Evolutionary conservation across 1,284 basidiomycete genomes (phyloP).

Genomic region (Apiotrichum veenhuisii): DNA sequence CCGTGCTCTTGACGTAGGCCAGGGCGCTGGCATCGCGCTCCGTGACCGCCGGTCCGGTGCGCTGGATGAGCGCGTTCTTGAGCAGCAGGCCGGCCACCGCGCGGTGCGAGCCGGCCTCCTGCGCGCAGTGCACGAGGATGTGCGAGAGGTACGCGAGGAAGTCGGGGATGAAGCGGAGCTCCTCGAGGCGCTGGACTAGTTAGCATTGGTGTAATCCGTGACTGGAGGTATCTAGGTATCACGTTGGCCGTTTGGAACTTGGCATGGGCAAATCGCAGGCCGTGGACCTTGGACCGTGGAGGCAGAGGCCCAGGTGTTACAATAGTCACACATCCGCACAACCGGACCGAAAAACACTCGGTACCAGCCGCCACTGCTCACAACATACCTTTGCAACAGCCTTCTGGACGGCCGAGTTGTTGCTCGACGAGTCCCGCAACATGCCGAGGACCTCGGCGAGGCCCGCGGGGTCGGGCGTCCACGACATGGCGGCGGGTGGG

Average conservation of each 20-base stretch:
- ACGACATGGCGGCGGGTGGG: conserved; percentile 36
- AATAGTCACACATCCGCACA: background rate
- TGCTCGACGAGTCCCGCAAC: conserved; percentile 50
- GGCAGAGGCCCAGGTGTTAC: background rate
- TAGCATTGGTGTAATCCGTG: background rate
- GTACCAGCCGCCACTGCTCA: background rate
- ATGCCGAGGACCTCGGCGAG: conserved; percentile 49
- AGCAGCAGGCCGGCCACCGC: conserved; percentile 94
- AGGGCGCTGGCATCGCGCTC: conserved; percentile 52
- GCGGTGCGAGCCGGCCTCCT: conserved; percentile 82
- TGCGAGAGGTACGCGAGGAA: conserved; percentile 96
- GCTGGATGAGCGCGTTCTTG: conserved; percentile 71
- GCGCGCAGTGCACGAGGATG: conserved; percentile 65
- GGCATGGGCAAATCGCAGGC: no score
- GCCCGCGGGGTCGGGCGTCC: conserved; percentile 46
- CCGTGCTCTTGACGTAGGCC: conserved; percentile 74
- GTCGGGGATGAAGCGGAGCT: conserved; percentile 81
- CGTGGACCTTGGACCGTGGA: no score
- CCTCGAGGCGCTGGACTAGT: conserved; percentile 72
- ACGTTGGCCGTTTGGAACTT: no score
- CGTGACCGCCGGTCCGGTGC: conserved; percentile 23
- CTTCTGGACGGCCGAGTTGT: conserved; percentile 48
- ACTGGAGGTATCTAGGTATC: no score
- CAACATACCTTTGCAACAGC: conserved; percentile 48
- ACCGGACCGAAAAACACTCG: no score